Evolutionary conservation across 2,329 filamentous ascomycete species (phyloP), one percentile per base, ranked within the genome.

Genomic region (Fusarium anguioides): DNA sequence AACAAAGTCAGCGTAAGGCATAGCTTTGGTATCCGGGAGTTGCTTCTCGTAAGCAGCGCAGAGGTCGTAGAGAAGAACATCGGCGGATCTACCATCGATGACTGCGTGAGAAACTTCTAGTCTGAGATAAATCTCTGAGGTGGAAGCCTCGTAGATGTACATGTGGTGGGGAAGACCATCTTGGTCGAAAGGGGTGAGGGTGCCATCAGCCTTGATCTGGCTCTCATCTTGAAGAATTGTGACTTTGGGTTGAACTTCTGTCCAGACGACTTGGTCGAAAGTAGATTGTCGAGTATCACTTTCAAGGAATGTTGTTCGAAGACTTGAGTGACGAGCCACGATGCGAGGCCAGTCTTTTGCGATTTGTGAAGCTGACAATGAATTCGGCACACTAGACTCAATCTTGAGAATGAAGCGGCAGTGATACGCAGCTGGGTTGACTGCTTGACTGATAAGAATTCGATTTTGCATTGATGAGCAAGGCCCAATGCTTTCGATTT

Each of bases 41-140:
- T 31, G 37, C 11, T 33, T 35, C 23, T 20, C 39, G 10, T 53
- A 26, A 6, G 54, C 47, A 9, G 39, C 39, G 23, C 54, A 53
- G 21, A 57, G 31, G 3, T 57, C 54, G 5, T 57, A 53, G 17
- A 57, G 47, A 11, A 57, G 47, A 26, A 57, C 48, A 21, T 57
- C 54, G n/a, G 54, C 54, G 21, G 54, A 57, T 14, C 49, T 47
- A 8, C 54, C 54, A 23, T 57, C 54, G 5, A 40, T 57, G n/a
- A 57, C 40, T 24, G 54, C 47, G 17, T 57, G 54, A 9, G 54
- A 57, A 7, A 54, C 45, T 31, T 47, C 45, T 8, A 54, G 20
- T 4, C 44, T 3, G 0, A 54, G 14, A 2, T 49, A 35, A 12
- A 47, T 26, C 27, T 48, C 31, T 31, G 31, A 24, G 7, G 51